Base-by-base conservation (phyloP, 805 yeast genomes). In the Spathaspora passalidarum region DNA sequence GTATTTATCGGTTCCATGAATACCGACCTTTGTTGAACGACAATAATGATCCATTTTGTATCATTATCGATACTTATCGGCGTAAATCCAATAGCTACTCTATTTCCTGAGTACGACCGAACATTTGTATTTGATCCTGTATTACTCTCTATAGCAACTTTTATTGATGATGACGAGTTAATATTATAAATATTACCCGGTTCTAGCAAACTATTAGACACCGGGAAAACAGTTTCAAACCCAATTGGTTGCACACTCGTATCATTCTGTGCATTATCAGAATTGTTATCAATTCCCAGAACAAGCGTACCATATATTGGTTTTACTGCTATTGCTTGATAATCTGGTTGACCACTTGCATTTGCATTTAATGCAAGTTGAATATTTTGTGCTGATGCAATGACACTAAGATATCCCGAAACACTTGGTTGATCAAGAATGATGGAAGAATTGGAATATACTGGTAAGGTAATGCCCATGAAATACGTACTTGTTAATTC, bases 401-500 rank as follows among this genome's bases (percentile, higher is more conserved):
- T 44, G 8, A 87, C 78, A 0, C 94, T 78, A 35, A 89, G 55
- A 61, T 81, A 90, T 0, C 96, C 96, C 2, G 82, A 76, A 5
- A 87, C 68, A 18, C 77, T 73, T 4, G 85, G 81, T 13, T 73
- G 68, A n/a, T 73, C 65, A 5, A 65, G 25, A 18, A 84, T 65
- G 18, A 87, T 83, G 1, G 95, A 84, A n/a, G 83, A 74, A 53
- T 86, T 84, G 14, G 88, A 78, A 55, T 75, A 83, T 2, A 90
- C 76, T 0, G 96, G 94, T 4, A 88, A 54, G 0, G 96, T 86
- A 65, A 90, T 68, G 0, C 96, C 88, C 75, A 88, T 69, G 52
- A 81, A 76, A 55, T 76, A 84, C 1, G 72, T 48, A 1, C 69
- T 53, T n/a, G 32, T 21, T 10, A 29, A 19, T 6, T 46, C 40